phyloP scores from a whole-genome alignment of 1,284 basidiomycete species.

The Sporisorium scitamineum region DNA sequence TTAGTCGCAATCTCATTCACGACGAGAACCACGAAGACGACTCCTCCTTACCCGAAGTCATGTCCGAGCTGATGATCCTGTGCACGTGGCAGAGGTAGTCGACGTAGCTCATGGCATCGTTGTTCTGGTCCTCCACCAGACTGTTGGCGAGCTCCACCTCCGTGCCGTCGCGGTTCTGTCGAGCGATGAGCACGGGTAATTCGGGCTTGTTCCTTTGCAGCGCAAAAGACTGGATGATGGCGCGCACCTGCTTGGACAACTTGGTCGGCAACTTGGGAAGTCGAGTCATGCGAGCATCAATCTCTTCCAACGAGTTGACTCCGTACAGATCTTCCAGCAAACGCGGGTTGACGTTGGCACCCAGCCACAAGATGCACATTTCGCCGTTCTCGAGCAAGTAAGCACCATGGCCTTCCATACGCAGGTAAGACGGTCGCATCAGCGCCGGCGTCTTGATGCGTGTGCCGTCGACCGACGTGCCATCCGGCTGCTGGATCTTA shows the following conservation, averaged over 20 bases:
- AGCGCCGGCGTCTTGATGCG: constrained; percentile 79
- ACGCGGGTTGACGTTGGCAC: constrained; percentile 82
- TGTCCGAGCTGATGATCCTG: constrained; percentile 65
- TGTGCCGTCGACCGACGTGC: constrained; percentile 70
- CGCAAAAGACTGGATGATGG: constrained; percentile 81
- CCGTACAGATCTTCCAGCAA: constrained; percentile 88
- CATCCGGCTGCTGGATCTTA: constrained; percentile 70
- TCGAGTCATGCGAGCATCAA: constrained; percentile 79
- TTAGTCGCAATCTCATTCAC: background rate
- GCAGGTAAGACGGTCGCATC: constrained; percentile 85
- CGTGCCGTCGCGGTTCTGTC: constrained; percentile 91
- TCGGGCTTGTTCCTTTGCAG: constrained; percentile 75
- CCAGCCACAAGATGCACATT: constrained; percentile 89
- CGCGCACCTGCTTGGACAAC: constrained; percentile 85
- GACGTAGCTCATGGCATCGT: constrained; percentile 79
- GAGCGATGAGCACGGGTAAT: constrained; percentile 81
- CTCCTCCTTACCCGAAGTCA: constrained; percentile 55
- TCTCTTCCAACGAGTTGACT: constrained; percentile 79
- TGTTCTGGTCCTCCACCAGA: constrained; percentile 96
- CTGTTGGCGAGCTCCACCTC: constrained; percentile 98
- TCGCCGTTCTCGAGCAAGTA: constrained; percentile 97
- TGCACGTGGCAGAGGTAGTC: constrained; percentile 68
- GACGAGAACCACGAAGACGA: constrained; percentile 50
- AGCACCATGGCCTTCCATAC: constrained; percentile 90
- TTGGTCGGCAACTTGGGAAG: constrained; percentile 82